Evolutionary conservation across 1,284 basidiomycete genomes (phyloP).

Genomic region (Sphaerobolus stellatus): DNA sequence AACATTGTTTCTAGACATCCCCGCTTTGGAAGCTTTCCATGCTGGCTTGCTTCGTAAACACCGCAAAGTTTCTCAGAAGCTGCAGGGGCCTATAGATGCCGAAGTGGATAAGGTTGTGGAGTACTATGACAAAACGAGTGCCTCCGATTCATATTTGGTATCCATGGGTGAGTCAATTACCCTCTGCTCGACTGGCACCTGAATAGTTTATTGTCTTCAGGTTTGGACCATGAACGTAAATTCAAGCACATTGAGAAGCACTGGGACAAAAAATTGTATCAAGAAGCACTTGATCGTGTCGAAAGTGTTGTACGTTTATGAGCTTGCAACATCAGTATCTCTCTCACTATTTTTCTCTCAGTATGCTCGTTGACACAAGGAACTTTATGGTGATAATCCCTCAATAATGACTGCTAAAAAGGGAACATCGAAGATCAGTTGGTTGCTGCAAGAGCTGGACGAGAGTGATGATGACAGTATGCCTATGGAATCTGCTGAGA

Average conservation of each 20-base stretch:
- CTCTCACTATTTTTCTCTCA: too few relatives aligned
- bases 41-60: slow-evolving; percentile 19
- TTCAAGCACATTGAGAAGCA: neutral
- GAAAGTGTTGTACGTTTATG: too few relatives aligned
- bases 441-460: too few relatives aligned
- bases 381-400: too few relatives aligned
- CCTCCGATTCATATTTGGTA: slow-evolving; percentile 15
- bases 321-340: too few relatives aligned
- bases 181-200: neutral
- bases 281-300: too few relatives aligned
- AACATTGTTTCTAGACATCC: slow-evolving; percentile 22
- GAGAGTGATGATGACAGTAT: slow-evolving; percentile 8
- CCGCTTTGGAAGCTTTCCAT: slow-evolving; percentile 27
- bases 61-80: neutral
- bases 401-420: too few relatives aligned
- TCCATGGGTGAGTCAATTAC: slow-evolving; percentile 12
- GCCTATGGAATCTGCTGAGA: too few relatives aligned
- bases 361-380: too few relatives aligned
- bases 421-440: too few relatives aligned
- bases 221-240: neutral
- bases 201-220: neutral
- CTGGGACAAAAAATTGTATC: too few relatives aligned
- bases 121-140: slow-evolving; percentile 19
- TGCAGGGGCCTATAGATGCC: slow-evolving; percentile 11
- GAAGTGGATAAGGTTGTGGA: slow-evolving; percentile 13